These are phyloP conservation scores for Termitomyces sp. DNA, from an alignment of 768 basidiomycete species.

Conservation along the genomic window DNA sequence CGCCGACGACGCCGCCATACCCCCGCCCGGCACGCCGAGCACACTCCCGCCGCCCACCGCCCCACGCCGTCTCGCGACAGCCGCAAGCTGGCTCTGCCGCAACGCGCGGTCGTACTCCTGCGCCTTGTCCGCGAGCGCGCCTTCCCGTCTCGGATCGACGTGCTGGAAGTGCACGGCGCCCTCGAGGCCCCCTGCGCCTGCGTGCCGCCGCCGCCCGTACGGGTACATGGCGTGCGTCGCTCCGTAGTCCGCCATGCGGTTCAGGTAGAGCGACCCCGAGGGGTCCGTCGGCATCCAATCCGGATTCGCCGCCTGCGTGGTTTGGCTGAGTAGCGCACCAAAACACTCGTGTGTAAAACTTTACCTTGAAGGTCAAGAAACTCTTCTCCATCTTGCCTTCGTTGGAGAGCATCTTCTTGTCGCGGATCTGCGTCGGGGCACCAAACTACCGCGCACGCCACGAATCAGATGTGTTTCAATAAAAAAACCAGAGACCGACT, in stretches of 20 bases:
- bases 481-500: conserved; percentile 7
- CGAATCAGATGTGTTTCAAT: neutral
- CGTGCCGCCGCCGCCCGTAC: conserved; percentile 23
- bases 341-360: neutral
- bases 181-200: conserved; percentile 13
- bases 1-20: conserved; percentile 19
- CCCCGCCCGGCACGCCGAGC: conserved; percentile 42
- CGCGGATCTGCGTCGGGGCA: conserved; percentile 63
- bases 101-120: conserved; percentile 74
- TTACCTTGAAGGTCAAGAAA: conserved; percentile 86
- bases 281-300: conserved; percentile 94
- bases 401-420: conserved; percentile 76
- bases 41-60: conserved; percentile 34
- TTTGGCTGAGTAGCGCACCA: neutral
- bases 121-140: conserved; percentile 43
- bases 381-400: conserved; percentile 99
- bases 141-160: conserved; percentile 26
- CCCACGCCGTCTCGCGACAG: conserved; percentile 39
- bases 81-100: conserved; percentile 58
- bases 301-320: conserved; percentile 75
- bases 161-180: conserved; percentile 26
- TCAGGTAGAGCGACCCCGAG: conserved; percentile 85
- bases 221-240: conserved; percentile 37
- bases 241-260: conserved; percentile 69
- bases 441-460: conserved; percentile 54